Evolutionary conservation across 805 yeast species (phyloP).

Genomic region (Diddensiella caesifluorescens): DNA sequence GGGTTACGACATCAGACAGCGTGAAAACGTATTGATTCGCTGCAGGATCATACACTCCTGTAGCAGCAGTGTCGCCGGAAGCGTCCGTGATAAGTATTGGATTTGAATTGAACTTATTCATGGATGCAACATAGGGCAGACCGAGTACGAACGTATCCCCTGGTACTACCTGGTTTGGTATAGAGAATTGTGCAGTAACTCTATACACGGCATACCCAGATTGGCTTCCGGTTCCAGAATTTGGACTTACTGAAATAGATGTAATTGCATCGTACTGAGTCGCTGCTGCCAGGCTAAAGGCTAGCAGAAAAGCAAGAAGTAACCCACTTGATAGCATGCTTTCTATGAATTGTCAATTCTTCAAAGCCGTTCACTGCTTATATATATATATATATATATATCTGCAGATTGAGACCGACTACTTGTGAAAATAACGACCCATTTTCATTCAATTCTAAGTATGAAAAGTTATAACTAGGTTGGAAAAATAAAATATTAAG

Average conservation of each 20-base stretch:
- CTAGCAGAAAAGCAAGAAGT: too few relatives aligned
- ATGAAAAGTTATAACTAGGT: too few relatives aligned
- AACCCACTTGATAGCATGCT: too few relatives aligned
- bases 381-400: too few relatives aligned
- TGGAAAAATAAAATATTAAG: too few relatives aligned
- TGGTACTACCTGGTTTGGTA: neutral
- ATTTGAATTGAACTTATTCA: slow-evolving; percentile 5
- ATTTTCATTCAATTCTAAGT: too few relatives aligned
- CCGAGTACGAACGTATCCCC: slow-evolving; percentile 5
- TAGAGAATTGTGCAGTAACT: slow-evolving; percentile 1
- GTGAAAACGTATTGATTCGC: slow-evolving; percentile 1
- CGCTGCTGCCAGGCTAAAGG: neutral
- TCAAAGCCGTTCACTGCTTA: too few relatives aligned
- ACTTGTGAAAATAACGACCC: too few relatives aligned
- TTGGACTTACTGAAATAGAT: neutral
- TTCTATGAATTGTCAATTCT: too few relatives aligned
- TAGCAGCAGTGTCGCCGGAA: neutral
- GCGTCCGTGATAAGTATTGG: neutral
- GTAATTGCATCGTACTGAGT: neutral
- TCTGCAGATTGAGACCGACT: too few relatives aligned
- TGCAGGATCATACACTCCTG: neutral
- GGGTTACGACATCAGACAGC: neutral
- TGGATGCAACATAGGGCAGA: neutral
- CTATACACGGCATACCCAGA: slow-evolving; percentile 2
- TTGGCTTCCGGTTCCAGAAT: neutral